Evolutionary conservation across 2,329 filamentous ascomycete genomes (phyloP).

Genomic region (Blastomyces gilchristii): DNA sequence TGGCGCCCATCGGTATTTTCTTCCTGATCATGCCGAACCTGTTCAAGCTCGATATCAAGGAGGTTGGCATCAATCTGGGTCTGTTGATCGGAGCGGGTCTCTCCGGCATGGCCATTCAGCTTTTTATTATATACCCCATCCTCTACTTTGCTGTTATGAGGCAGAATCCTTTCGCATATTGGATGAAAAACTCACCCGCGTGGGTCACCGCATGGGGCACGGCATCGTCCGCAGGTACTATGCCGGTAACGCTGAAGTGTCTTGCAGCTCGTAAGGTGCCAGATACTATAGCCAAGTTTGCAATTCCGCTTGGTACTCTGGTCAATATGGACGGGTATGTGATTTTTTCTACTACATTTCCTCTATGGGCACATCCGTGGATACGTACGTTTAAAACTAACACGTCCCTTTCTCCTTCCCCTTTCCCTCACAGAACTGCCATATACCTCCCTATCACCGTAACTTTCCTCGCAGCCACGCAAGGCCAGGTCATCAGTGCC

Average conservation of each 20-base stretch:
- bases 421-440: conserved; percentile 30
- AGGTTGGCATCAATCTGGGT: conserved; percentile 42
- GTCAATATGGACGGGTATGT: conserved; percentile 42
- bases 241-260: conserved; percentile 41
- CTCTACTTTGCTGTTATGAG: conserved; percentile 36
- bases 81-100: conserved; percentile 42
- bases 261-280: conserved; percentile 35
- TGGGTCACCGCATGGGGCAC: conserved; percentile 49
- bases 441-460: conserved; percentile 48
- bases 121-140: conserved; percentile 39
- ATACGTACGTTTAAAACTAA: conserved; percentile 1
- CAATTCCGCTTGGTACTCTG: conserved; percentile 40
- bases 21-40: conserved; percentile 46
- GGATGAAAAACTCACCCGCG: conserved; percentile 41
- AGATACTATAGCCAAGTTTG: conserved; percentile 38
- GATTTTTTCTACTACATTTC: neutral
- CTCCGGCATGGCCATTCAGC: conserved; percentile 39
- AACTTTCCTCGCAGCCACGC: conserved; percentile 44
- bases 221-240: conserved; percentile 44
- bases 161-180: conserved; percentile 40
- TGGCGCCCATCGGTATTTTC: conserved; percentile 45
- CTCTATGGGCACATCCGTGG: conserved; percentile 4
- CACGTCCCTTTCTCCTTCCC: neutral
- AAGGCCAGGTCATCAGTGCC: conserved; percentile 36
- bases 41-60: conserved; percentile 39